phyloP scores from a whole-genome alignment of 257 asterid species.

The Nicotiana benthamiana region DNA sequence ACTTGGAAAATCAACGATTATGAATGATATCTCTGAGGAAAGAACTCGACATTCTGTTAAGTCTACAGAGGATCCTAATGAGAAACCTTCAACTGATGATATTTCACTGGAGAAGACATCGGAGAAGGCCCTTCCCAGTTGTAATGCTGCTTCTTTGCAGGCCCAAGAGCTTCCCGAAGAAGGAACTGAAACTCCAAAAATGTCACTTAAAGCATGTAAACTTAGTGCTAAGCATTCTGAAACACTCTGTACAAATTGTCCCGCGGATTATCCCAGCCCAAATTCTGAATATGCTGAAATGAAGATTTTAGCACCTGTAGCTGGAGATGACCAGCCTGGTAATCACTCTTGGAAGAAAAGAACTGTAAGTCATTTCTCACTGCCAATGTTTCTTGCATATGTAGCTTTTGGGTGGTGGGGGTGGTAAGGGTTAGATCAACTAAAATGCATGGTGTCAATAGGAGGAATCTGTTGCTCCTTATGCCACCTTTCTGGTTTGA shows the following conservation, averaged over 20 bases:
- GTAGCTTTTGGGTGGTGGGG: not conserved
- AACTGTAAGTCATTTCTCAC: slow-evolving; percentile 39
- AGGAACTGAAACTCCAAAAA: slow-evolving; percentile 10
- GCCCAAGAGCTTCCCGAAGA: slow-evolving; percentile 28
- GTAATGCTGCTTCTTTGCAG: slow-evolving; percentile 13
- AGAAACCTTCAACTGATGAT: slow-evolving; percentile 18
- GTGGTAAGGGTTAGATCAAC: not conserved
- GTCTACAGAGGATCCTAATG: slow-evolving; percentile 24
- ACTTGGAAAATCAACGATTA: slow-evolving; percentile 13
- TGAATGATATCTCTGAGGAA: slow-evolving; percentile 15
- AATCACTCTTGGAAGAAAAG: slow-evolving; percentile 34
- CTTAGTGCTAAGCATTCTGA: slow-evolving; percentile 13
- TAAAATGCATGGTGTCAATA: not conserved
- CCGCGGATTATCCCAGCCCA: slow-evolving; percentile 25
- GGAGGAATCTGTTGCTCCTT: not conserved
- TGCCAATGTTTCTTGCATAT: not conserved
- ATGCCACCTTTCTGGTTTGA: not conserved
- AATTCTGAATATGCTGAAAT: slow-evolving; percentile 16
- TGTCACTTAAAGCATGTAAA: slow-evolving; percentile 13
- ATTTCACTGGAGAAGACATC: slow-evolving; percentile 15
- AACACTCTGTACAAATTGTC: slow-evolving; percentile 11
- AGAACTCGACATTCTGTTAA: slow-evolving; percentile 14
- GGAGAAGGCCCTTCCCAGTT: slow-evolving; percentile 12
- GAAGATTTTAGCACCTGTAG: slow-evolving; percentile 15
- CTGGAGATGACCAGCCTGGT: slow-evolving; percentile 25